Evolutionary conservation across 2,329 filamentous ascomycete genomes (phyloP).

Genomic region (Phialophora expanda): DNA sequence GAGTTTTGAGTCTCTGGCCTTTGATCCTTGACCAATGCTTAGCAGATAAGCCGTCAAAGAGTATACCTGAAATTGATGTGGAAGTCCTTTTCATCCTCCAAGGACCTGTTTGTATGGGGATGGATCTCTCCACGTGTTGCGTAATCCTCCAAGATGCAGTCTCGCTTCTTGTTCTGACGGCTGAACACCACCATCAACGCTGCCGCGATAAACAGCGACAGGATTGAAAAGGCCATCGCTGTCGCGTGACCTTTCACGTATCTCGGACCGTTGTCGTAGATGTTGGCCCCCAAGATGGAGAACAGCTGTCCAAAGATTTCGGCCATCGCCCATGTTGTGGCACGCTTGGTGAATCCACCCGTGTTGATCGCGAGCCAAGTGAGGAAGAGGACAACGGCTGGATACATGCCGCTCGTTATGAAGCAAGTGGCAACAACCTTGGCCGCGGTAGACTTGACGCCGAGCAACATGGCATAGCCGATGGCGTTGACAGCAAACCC

Average conservation of each 20-base stretch:
- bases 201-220: slow-evolving; percentile 2
- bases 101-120: slow-evolving; percentile 6
- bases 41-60: background rate
- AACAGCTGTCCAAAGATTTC: slow-evolving; percentile 21
- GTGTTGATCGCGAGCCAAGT: slow-evolving; percentile 24
- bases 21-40: background rate
- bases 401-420: slow-evolving; percentile 18
- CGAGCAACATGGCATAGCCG: slow-evolving; percentile 9
- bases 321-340: slow-evolving; percentile 19
- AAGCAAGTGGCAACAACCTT: slow-evolving; percentile 25
- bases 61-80: slow-evolving; percentile 13
- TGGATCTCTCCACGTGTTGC: slow-evolving; percentile 6
- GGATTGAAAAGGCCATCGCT: slow-evolving; percentile 6
- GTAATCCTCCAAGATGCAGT: background rate
- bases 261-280: slow-evolving; percentile 24
- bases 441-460: slow-evolving; percentile 6
- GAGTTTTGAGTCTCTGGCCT: background rate
- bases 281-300: slow-evolving; percentile 23
- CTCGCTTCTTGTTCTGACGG: slow-evolving; percentile 6
- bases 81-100: slow-evolving; percentile 8
- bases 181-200: background rate
- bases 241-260: slow-evolving; percentile 25
- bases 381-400: slow-evolving; percentile 9
- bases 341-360: slow-evolving; percentile 27
- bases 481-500: background rate